Base-by-base conservation (phyloP, 306 rosid genomes). In the Hippophae gyantsensis region DNA sequence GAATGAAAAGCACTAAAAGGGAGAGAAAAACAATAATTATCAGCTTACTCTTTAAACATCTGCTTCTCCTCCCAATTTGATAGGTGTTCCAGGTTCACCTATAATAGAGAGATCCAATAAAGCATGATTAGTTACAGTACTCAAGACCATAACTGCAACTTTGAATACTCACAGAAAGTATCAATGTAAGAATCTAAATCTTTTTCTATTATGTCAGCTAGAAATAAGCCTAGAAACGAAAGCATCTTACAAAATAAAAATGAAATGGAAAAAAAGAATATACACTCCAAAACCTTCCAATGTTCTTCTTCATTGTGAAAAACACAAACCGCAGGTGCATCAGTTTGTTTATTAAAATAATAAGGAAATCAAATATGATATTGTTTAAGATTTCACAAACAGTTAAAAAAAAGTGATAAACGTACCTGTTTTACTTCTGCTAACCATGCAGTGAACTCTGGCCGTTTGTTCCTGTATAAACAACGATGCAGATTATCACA, bases 21-120 rank as follows among this genome's bases (percentile, higher is more conserved):
- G 23, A 54, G 9, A 32, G 27, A 13, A 25, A 27, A 18, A 40
- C 14, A 32, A 23, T 42, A n/a, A 32, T 25, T 8, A 70, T 52
- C 51, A 46, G 64, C 93, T 82, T 78, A 88, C 97, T 77, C 74
- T 79, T 92, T 88, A 74, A 88, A 92, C 90, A 86, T 88, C 79
- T 88, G 90, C 72, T 88, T 92, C 76, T 92, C 99, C 76, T 92
- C 96, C 96, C 96, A 88, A 77, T 88, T 92, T n/a, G 99, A 60
- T 59, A 86, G 68, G 62, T 75, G 74, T 86, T 88, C 99, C 72
- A 92, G 58, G 76, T 92, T 92, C 76, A 88, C 88, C 97, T 92
- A 75, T 18, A 60, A 49, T 72, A 43, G 52, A 57, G 64, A 58
- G 43, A 72, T 64, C 7, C 51, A 56, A 74, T 27, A 23, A 69